Evolutionary conservation across 352 stramenopile species (phyloP).

Genomic region (Globisporangium abappressorium): DNA sequence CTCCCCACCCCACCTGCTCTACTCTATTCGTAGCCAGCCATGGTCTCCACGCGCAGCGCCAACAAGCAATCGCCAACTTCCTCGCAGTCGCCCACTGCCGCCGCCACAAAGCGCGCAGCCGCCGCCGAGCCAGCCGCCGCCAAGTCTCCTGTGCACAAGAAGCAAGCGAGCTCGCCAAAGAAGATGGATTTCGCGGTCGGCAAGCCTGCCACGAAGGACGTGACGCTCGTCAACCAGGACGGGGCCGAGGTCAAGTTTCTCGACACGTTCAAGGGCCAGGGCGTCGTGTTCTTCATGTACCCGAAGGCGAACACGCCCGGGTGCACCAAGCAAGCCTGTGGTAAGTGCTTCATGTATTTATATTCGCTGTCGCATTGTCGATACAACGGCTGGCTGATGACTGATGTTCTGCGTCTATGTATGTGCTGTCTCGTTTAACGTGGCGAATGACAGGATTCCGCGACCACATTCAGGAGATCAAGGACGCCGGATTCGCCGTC

Average conservation of each 20-base stretch:
- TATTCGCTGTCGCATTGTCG: not conserved
- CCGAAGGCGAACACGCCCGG: slow-evolving; percentile 81
- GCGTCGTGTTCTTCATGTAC: slow-evolving; percentile 90
- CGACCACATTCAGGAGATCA: slow-evolving; percentile 80
- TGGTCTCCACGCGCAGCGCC: slow-evolving; percentile 58
- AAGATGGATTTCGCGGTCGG: slow-evolving; percentile 34
- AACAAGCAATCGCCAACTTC: slow-evolving; percentile 19
- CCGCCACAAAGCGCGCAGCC: slow-evolving; percentile 45
- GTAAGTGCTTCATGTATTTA: slow-evolving; percentile 21
- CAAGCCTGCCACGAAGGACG: slow-evolving; percentile 49
- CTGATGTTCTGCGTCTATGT: not conserved
- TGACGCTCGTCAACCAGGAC: slow-evolving; percentile 76
- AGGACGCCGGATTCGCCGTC: slow-evolving; percentile 72
- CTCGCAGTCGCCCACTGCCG: slow-evolving; percentile 4
- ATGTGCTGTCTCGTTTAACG: not conserved
- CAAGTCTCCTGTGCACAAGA: slow-evolving; percentile 38
- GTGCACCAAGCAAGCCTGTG: slow-evolving; percentile 87
- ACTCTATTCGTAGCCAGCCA: slow-evolving; percentile 11
- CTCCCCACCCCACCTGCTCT: not conserved
- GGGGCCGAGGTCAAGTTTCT: slow-evolving; percentile 47
- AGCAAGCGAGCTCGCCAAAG: slow-evolving; percentile 32
- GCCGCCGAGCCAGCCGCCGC: slow-evolving; percentile 15
- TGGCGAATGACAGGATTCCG: slow-evolving; percentile 50
- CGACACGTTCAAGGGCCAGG: slow-evolving; percentile 73
- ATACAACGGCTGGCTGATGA: slow-evolving; percentile 2